Evolutionary conservation across 371 early-diverging fungal species (phyloP), one percentile per base, ranked within the genome.

Genomic region (Syncephalastrum sp.): DNA sequence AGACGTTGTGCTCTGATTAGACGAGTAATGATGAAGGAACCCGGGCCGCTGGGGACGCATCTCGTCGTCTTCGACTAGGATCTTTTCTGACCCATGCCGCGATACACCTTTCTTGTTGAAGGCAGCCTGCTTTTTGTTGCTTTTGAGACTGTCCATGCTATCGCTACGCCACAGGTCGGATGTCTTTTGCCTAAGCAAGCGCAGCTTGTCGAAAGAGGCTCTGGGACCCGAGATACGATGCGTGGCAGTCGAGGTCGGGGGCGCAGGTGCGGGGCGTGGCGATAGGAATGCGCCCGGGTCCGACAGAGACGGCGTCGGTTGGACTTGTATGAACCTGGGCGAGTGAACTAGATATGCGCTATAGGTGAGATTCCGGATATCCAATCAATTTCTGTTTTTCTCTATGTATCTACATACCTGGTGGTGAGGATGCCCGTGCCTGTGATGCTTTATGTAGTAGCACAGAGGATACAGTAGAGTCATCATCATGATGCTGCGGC

Each of bases 241-340:
- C 4, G 29, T 7, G 7, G 29, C 29, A 7, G 1, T 29, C 29
- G 29, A 29, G 0, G 29, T 29, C 7, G 52, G 27, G 13, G 56
- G 56, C 7, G 29, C 12, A 15, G 56, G 56, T 14, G 56, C 56
- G 8, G 16, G 29, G 15, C 56, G 46, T 3, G 56, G 56, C 21
- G 47, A 45, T 3, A 25, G 21, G 33, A 56, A 56, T 4, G 56
- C 29, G 15, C 47, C 10, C 45, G 56, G 56, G 33, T 56, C 56
- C 12, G 56, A 56, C 4, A 54, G 44, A 5, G 52, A 51, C 5
- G 52, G 52, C 10, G 52, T 33, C n/a, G 38, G 38, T 27, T 25
- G 52, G n/a, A 15, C 19, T 4, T 25, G 49, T 14, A 49, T 24
- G 8, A 49, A 49, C 5, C 14, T 21, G 24, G 24, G 24, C 17